Base-by-base conservation (phyloP, 2,329 filamentous ascomycete species). In the Arthrobotrys iridis region DNA sequence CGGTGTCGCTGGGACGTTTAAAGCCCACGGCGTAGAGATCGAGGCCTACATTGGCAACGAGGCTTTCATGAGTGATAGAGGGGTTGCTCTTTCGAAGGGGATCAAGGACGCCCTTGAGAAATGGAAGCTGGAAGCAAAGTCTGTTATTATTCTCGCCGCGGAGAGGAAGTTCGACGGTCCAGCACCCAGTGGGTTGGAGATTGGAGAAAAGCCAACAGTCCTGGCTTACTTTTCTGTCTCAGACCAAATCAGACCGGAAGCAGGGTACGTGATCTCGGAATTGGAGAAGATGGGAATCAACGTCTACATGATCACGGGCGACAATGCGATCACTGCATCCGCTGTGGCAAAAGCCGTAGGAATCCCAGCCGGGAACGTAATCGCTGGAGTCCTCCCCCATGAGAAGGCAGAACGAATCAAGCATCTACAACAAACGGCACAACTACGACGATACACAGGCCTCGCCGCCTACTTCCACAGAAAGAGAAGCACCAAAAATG, bases 281-380 rank as follows among this genome's bases (percentile, higher is more conserved):
- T 87, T 97, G 0, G 86, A 87, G 45, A 82, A 85, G 3, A 87
- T 87, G 13, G 88, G 90, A 18, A 89, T 91, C 50, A 87, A 89
- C 30, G 91, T 96, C 2, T 97, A 90, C 88, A 96, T 97, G 92
- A 89, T 97, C 37, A 96, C 93, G 0, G 93, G 93, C 28, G 93
- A 97, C 83, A 97, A 97, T 80, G 84, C 85, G n/a, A 89, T 85
- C n/a, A 97, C 93, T 0, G 93, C 93, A 1, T 85, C 86, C 18
- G 92, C 93, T 0, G 92, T 97, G 1, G 93, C 91, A 0, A 83
- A 85, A 1, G 88, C 88, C 79, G 85, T 97, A 15, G 92, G 92
- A 20, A 97, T 97, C 77, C 86, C 88, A 0, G 79, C 85, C 0
- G 83, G 85, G 64, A 91, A 96, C 80, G 90, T 97, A 77, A 91